phyloP scores from a whole-genome alignment of 345 rosid species.

The Gossypium turneri region DNA sequence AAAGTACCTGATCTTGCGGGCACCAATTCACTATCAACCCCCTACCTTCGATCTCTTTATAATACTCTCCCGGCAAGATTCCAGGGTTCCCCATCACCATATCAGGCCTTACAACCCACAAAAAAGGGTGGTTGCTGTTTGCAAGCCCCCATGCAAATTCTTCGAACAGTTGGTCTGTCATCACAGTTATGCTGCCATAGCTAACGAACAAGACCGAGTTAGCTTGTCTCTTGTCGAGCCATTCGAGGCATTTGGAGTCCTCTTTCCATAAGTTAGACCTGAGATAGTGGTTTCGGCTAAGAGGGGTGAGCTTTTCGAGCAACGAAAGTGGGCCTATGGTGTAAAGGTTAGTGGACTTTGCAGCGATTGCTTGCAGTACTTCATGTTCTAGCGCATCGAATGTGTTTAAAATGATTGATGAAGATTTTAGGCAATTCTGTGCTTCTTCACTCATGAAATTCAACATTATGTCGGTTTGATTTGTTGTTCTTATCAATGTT shows the following conservation, averaged over 20 bases:
- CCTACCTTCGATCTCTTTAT: conserved; percentile 4
- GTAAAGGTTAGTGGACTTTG: conserved; percentile 26
- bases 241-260: conserved; percentile 1
- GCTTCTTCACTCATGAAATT: conserved; percentile 23
- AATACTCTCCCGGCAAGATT: background rate
- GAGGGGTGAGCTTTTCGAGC: conserved; percentile 25
- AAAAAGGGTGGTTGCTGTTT: conserved; percentile 14
- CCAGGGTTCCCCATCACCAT: background rate
- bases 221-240: conserved; percentile 12
- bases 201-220: conserved; percentile 19
- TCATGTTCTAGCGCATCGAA: conserved; percentile 36
- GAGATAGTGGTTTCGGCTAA: background rate
- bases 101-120: conserved; percentile 21
- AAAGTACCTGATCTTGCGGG: conserved; percentile 15
- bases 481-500: conserved; percentile 26
- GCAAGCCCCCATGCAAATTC: conserved; percentile 28
- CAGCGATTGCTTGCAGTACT: conserved; percentile 27
- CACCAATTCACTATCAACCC: conserved; percentile 22
- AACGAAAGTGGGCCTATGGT: conserved; percentile 36
- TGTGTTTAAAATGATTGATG: conserved; percentile 39
- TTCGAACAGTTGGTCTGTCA: conserved; percentile 1
- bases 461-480: conserved; percentile 31
- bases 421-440: conserved; percentile 28
- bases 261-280: conserved; percentile 18
- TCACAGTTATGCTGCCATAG: conserved; percentile 14